Evolutionary conservation across 805 yeast genomes (phyloP).

Genomic region (Yamadazyma kitorensis): DNA sequence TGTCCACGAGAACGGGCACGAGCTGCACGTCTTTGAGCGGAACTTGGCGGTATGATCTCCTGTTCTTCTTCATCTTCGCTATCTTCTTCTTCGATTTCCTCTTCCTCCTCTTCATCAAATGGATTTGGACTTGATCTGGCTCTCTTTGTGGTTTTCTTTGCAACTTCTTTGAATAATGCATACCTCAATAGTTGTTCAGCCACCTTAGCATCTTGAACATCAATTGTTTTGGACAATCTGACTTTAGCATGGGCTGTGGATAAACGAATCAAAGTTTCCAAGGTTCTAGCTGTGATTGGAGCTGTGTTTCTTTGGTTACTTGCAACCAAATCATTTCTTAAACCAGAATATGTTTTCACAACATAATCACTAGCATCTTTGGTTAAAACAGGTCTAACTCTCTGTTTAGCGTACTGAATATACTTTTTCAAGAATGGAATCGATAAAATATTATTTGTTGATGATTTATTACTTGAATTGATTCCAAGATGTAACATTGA

Average conservation of each 20-base stretch:
- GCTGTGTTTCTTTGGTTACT: constrained; percentile 74
- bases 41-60: constrained; percentile 25
- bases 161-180: constrained; percentile 78
- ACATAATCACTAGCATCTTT: constrained; percentile 76
- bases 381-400: constrained; percentile 78
- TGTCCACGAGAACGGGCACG: constrained; percentile 3
- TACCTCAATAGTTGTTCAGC: constrained; percentile 84
- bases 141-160: constrained; percentile 36
- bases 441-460: constrained; percentile 44
- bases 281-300: constrained; percentile 97
- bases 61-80: constrained; percentile 24
- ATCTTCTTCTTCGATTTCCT: constrained; percentile 34
- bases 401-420: constrained; percentile 88
- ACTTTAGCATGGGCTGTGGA: constrained; percentile 97
- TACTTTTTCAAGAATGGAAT: constrained; percentile 89
- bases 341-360: constrained; percentile 72
- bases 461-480: constrained; percentile 18
- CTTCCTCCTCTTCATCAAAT: constrained; percentile 28
- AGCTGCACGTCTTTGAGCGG: not conserved
- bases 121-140: constrained; percentile 20
- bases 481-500: constrained; percentile 83
- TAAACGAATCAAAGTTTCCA: constrained; percentile 91
- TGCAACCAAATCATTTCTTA: constrained; percentile 70
- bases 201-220: constrained; percentile 72
- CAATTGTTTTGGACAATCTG: constrained; percentile 75